These are phyloP conservation scores for Cordyceps cateniannulata DNA, from an alignment of 2,329 filamentous ascomycete species.

Conservation along the genomic window DNA sequence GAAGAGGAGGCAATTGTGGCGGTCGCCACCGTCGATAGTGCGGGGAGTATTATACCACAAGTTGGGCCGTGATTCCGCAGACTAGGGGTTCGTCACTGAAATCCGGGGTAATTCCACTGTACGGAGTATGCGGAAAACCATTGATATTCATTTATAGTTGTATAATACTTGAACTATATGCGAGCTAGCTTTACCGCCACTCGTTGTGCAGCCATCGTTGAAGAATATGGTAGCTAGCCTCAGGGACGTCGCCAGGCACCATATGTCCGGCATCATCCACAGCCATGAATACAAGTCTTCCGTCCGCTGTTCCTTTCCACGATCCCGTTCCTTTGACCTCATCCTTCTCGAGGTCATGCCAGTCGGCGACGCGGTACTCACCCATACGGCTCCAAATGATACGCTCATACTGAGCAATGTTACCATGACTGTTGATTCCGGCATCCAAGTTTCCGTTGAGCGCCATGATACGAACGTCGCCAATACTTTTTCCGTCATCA, in stretches of 20 bases:
- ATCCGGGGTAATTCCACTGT: not conserved
- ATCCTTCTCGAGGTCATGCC: conserved; percentile 12
- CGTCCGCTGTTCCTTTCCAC: conserved; percentile 17
- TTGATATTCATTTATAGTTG: not conserved
- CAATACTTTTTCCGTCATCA: conserved; percentile 8
- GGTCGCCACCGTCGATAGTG: not conserved
- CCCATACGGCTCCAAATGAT: conserved; percentile 38
- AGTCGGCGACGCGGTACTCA: conserved; percentile 30
- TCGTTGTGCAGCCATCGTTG: conserved; percentile 17
- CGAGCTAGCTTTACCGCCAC: not conserved
- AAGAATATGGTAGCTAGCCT: conserved; percentile 17
- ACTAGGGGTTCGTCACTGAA: not conserved
- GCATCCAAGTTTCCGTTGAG: conserved; percentile 21
- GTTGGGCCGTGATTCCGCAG: not conserved
- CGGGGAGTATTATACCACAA: not conserved
- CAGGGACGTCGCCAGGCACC: conserved; percentile 18
- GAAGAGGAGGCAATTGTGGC: not conserved
- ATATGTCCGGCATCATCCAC: conserved; percentile 19
- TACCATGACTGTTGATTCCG: conserved; percentile 20
- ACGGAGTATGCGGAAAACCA: not conserved
- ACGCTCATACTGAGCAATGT: conserved; percentile 29
- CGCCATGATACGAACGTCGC: conserved; percentile 17
- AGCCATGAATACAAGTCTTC: conserved; percentile 19
- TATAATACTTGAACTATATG: not conserved
- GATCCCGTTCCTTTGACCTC: conserved; percentile 10